These are phyloP conservation scores for Aureobasidium sp. DNA, from an alignment of 2,329 filamentous ascomycete genomes.

Conservation along the genomic window DNA sequence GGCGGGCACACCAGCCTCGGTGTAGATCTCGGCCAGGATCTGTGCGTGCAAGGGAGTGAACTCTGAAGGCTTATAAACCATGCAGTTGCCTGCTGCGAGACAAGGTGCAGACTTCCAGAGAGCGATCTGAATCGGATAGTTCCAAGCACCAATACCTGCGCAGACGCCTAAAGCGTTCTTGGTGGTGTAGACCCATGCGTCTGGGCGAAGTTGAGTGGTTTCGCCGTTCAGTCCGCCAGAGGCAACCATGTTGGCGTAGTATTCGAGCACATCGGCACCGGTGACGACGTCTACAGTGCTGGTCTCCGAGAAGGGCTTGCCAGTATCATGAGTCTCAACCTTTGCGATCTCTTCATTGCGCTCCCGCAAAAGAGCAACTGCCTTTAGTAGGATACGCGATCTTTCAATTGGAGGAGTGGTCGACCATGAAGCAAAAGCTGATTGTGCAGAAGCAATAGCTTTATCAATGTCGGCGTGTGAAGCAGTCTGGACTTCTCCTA, in stretches of 20 bases:
- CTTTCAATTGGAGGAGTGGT: constrained; percentile 66
- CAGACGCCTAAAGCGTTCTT: constrained; percentile 80
- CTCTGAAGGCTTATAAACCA: constrained; percentile 88
- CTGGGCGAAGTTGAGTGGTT: constrained; percentile 63
- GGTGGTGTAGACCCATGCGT: constrained; percentile 75
- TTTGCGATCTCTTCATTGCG: constrained; percentile 74
- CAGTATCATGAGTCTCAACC: constrained; percentile 77
- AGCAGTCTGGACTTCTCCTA: constrained; percentile 67
- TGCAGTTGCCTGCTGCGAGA: constrained; percentile 77
- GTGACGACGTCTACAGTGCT: constrained; percentile 76
- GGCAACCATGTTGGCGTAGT: constrained; percentile 73
- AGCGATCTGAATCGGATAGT: constrained; percentile 86
- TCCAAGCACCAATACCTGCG: constrained; percentile 84
- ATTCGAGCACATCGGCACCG: constrained; percentile 78
- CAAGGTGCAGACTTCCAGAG: constrained; percentile 86
- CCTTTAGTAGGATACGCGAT: constrained; percentile 69
- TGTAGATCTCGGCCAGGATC: constrained; percentile 67
- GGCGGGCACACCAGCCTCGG: constrained; percentile 69
- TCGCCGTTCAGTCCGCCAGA: constrained; percentile 75
- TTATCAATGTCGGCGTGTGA: constrained; percentile 61
- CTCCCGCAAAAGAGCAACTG: constrained; percentile 64
- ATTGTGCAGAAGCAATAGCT: constrained; percentile 62
- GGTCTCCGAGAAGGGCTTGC: constrained; percentile 80
- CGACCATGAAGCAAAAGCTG: constrained; percentile 71
- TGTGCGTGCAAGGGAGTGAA: constrained; percentile 78